These are phyloP conservation scores for Vitis riparia DNA, from an alignment of 164 flowering plant species.

Conservation along the genomic window DNA sequence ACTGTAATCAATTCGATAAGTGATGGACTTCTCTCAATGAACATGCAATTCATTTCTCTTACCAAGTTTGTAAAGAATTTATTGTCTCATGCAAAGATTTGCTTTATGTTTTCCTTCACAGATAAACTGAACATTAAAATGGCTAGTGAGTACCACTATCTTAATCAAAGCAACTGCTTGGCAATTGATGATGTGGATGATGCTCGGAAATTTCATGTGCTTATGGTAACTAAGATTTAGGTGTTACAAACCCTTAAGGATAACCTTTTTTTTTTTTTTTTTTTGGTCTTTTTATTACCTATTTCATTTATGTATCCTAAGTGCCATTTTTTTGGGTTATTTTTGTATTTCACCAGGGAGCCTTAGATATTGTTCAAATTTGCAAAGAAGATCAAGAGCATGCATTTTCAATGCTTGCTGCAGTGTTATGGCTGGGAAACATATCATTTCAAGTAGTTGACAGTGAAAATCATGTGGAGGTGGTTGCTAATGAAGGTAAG, in stretches of 20 bases:
- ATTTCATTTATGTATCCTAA: neutral
- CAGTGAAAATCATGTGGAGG: conserved; percentile 81
- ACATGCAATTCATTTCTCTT: no score
- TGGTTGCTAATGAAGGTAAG: conserved; percentile 79
- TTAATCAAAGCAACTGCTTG: conserved; percentile 78
- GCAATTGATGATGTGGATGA: conserved; percentile 72
- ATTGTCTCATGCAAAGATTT: neutral
- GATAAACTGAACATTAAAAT: conserved; percentile 66
- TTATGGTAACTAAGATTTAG: conserved; percentile 54
- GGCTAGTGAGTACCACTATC: conserved; percentile 70
- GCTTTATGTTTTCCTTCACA: conserved; percentile 28
- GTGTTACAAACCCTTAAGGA: neutral
- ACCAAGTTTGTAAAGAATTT: neutral
- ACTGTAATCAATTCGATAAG: no score
- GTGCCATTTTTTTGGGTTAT: neutral
- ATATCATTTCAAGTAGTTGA: conserved; percentile 66
- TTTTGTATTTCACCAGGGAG: conserved; percentile 50
- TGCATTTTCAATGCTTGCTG: conserved; percentile 74
- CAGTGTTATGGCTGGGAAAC: conserved; percentile 93
- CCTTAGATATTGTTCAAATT: conserved; percentile 61
- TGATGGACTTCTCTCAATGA: no score
- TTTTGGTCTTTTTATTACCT: neutral
- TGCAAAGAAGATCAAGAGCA: conserved; percentile 71
- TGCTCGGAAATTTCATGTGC: conserved; percentile 56
- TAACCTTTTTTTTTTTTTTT: neutral